These are phyloP conservation scores for Rhipidocladum racemiflorum DNA, from an alignment of 176 grass and related monocot species.

Conservation along the genomic window DNA sequence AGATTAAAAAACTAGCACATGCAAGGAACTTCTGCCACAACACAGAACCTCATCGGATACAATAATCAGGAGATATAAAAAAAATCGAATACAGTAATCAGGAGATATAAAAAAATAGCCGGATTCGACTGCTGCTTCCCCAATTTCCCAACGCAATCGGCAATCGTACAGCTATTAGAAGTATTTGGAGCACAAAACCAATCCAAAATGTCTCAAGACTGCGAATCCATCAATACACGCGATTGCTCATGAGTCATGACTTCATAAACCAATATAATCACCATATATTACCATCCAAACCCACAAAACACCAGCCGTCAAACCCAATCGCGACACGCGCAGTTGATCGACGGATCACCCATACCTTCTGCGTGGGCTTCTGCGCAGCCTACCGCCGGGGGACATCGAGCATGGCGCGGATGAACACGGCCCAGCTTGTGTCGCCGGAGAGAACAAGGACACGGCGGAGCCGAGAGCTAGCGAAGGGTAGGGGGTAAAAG, in stretches of 20 bases:
- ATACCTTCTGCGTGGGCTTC: slow-evolving; percentile 50
- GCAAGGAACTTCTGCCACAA: neutral
- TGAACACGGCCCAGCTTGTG: slow-evolving; percentile 37
- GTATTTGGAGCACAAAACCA: no score
- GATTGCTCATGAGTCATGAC: no score
- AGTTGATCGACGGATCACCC: neutral
- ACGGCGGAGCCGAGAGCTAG: no score
- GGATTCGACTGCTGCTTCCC: neutral
- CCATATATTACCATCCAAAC: no score
- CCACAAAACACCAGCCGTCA: slow-evolving; percentile 3
- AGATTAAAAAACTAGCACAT: slow-evolving; percentile 8
- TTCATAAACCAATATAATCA: no score
- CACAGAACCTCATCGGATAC: neutral
- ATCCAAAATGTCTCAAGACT: no score
- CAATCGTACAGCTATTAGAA: no score
- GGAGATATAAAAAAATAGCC: no score
- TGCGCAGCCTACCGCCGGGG: neutral
- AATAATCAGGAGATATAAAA: neutral
- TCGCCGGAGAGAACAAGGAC: no score
- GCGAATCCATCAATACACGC: no score
- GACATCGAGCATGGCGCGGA: slow-evolving; percentile 37
- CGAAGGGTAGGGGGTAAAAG: no score
- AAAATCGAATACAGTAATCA: no score
- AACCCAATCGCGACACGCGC: slow-evolving; percentile 3
- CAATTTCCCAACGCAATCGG: neutral